Percentiles rank a stretch among this genome's conserved stretches.
phyloP scores from a whole-genome alignment of 2,329 filamentous ascomycete species.

The Pyrenochaeta sp. region DNA sequence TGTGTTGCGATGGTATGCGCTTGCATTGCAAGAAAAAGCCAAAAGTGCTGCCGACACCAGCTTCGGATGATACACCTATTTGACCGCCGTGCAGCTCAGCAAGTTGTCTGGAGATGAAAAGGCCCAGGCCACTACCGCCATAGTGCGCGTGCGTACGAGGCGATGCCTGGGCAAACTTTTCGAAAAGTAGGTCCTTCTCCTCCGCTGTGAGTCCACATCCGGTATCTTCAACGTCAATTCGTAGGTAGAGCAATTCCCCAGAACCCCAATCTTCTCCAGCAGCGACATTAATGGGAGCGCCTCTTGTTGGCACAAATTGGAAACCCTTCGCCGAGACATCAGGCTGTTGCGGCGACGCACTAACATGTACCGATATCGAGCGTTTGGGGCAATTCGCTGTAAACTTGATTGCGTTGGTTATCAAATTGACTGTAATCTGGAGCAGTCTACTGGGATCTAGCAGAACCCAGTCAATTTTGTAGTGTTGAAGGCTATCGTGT shows the following conservation, averaged over 20 bases:
- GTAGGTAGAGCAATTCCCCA: conserved; percentile 37
- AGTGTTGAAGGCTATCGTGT: conserved; percentile 44
- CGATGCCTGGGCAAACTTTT: conserved; percentile 44
- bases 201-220: conserved; percentile 41
- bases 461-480: conserved; percentile 51
- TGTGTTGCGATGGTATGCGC: conserved; percentile 13
- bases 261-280: conserved; percentile 38
- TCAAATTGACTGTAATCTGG: conserved; percentile 53
- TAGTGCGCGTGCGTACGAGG: conserved; percentile 47
- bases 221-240: conserved; percentile 43
- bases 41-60: conserved; percentile 44
- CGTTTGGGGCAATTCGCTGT: conserved; percentile 48
- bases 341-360: conserved; percentile 45
- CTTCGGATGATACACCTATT: conserved; percentile 43
- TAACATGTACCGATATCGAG: conserved; percentile 49
- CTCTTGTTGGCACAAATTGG: conserved; percentile 37
- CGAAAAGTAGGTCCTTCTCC: conserved; percentile 43
- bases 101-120: conserved; percentile 48
- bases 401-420: conserved; percentile 60
- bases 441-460: conserved; percentile 54
- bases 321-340: conserved; percentile 27
- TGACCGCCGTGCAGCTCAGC: conserved; percentile 48
- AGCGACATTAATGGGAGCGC: conserved; percentile 19
- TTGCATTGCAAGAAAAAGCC: conserved; percentile 44
- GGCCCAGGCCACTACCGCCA: conserved; percentile 46